Evolutionary conservation across 352 stramenopile genomes (phyloP).

Genomic region (Aphanomyces astaci): DNA sequence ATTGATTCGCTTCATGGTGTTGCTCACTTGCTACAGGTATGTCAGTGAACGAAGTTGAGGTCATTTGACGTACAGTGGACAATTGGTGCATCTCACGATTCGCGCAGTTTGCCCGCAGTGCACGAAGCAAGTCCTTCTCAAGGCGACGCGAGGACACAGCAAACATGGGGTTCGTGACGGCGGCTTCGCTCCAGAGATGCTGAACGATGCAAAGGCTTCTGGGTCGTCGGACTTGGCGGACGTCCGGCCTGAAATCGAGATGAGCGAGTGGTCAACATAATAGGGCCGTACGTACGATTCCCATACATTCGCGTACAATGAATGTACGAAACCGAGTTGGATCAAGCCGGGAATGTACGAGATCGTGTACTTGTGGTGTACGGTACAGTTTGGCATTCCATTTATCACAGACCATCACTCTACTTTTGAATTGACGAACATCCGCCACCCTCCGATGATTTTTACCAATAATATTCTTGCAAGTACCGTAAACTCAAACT

Average conservation of each 20-base stretch:
- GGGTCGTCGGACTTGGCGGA: not conserved
- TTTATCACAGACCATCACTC: not conserved
- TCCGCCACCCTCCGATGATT: too few relatives aligned
- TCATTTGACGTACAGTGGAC: slow-evolving; percentile 45
- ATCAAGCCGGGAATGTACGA: too few relatives aligned
- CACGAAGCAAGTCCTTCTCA: slow-evolving; percentile 42
- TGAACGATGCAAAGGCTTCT: not conserved
- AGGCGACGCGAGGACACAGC: slow-evolving; percentile 52
- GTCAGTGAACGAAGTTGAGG: not conserved
- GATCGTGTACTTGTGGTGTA: too few relatives aligned
- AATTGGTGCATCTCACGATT: slow-evolving; percentile 59
- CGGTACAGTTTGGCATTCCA: not conserved
- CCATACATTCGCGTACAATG: not conserved
- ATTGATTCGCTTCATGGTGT: slow-evolving; percentile 38
- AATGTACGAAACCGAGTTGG: too few relatives aligned
- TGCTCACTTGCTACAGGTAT: slow-evolving; percentile 47
- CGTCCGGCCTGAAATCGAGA: slow-evolving; percentile 1
- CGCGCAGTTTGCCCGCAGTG: slow-evolving; percentile 46
- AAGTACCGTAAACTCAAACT: too few relatives aligned
- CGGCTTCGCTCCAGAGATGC: not conserved
- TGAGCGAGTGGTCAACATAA: slow-evolving; percentile 4
- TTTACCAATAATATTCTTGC: too few relatives aligned
- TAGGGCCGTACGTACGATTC: not conserved
- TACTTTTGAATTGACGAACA: too few relatives aligned
- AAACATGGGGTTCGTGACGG: not conserved